Base-by-base conservation (phyloP, 345 rosid species). In the Aegle marmelos region DNA sequence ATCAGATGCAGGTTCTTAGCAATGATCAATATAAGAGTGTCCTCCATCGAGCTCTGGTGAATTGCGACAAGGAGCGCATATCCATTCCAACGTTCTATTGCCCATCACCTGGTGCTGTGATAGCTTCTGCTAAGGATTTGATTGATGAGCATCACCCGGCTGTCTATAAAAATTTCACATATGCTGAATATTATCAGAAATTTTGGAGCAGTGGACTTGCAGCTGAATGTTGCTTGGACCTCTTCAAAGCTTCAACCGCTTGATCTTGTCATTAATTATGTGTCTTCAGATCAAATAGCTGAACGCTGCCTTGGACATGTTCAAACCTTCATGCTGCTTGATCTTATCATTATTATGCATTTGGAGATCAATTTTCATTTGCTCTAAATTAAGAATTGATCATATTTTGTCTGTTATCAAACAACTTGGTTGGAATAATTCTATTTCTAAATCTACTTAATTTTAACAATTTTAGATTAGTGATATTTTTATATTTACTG, bases 161-260 rank as follows among this genome's bases (percentile, higher is more conserved):
- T 1, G 79, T 80, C 21, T 89, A 84, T 45, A 45, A 45, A 45
- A 45, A 11, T 11, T 34, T 73, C 14, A 45, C 50, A 13, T 45
- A 45, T 45, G 50, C 50, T 45, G 50, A 45, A 45, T 45, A 11
- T 45, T 45, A 45, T 16, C 16, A 11, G 50, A 86, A 84, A 69
- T 92, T 91, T 80, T 91, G 93, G 94, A 84, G 83, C 78, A 86
- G 76, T 48, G 90, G 84, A 30, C 92, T 94, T 13, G 67, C 75
- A 6, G 85, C 83, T 28, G 88, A 86, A 11, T 81, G 88, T 53
- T 88, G 91, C 83, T 82, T 92, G 41, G 93, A 91, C 72, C 66
- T 76, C 75, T 91, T 92, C 88, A 91, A 88, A 81, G 60, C 71
- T 70, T 76, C 82, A 5, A 2, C 21, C 34, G 13, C 57, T 50